Evolutionary conservation across 2,329 filamentous ascomycete genomes (phyloP).

Genomic region (Seiridium unicorne): DNA sequence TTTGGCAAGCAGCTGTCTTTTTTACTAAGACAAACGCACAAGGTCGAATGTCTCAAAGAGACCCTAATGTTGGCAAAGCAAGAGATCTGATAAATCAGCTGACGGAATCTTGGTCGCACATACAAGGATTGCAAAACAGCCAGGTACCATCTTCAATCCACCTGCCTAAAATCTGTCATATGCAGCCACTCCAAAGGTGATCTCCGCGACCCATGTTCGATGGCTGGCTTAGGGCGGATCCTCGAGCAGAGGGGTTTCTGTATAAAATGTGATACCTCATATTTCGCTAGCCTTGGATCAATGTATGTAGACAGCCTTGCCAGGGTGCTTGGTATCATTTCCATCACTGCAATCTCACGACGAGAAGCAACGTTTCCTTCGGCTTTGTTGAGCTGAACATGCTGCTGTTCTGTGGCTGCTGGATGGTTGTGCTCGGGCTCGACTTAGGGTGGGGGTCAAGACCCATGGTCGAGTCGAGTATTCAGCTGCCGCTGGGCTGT

Average conservation of each 20-base stretch:
- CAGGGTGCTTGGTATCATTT: not conserved
- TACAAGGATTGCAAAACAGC: not conserved
- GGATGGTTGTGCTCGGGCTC: not conserved
- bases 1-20: too few relatives aligned
- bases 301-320: not conserved
- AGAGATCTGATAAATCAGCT: too few relatives aligned
- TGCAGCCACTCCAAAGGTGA: constrained; percentile 3
- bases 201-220: constrained; percentile 6
- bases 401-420: too few relatives aligned
- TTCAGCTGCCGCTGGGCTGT: not conserved
- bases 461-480: not conserved
- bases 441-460: not conserved
- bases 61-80: too few relatives aligned
- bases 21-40: too few relatives aligned
- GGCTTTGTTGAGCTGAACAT: too few relatives aligned
- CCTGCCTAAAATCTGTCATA: not conserved
- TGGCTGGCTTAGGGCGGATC: not conserved
- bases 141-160: not conserved
- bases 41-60: too few relatives aligned
- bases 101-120: not conserved
- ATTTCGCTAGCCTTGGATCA: not conserved
- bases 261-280: constrained; percentile 9
- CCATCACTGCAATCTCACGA: too few relatives aligned
- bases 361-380: too few relatives aligned
- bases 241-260: constrained; percentile 5